Percentiles rank a stretch among this genome's conserved stretches.
Conservation (phyloP, 176 grass and related monocot species). For the Musa beccarii region DNA sequence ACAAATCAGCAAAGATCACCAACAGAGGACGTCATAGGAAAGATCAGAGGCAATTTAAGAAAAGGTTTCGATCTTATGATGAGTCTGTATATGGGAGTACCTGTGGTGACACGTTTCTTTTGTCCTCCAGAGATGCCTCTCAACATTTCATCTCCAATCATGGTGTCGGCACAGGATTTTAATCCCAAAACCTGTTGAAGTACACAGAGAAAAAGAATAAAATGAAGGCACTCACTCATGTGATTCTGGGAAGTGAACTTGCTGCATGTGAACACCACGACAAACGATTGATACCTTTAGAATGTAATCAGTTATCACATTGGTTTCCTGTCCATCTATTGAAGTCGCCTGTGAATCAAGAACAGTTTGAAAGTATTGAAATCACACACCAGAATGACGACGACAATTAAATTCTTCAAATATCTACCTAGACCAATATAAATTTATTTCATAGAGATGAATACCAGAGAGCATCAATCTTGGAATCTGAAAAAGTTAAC, state of each 20-base stretch:
- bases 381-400: too few relatives aligned
- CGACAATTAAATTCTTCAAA: too few relatives aligned
- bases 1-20: background rate
- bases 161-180: constrained; percentile 66
- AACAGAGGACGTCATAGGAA: background rate
- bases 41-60: too few relatives aligned
- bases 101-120: constrained; percentile 73
- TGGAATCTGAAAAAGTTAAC: background rate
- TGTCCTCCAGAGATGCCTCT: constrained; percentile 85
- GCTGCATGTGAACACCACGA: background rate
- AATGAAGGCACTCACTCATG: background rate
- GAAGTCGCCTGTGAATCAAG: constrained; percentile 20
- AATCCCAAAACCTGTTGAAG: constrained; percentile 61
- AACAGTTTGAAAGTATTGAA: background rate
- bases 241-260: background rate
- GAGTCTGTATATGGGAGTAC: constrained; percentile 21
- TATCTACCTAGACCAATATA: too few relatives aligned
- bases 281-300: constrained; percentile 25
- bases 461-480: too few relatives aligned
- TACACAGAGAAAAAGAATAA: constrained; percentile 9
- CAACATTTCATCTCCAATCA: constrained; percentile 80
- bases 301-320: constrained; percentile 37
- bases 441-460: too few relatives aligned
- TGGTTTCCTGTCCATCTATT: constrained; percentile 31
- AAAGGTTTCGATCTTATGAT: too few relatives aligned